Percentiles rank a stretch among this genome's conserved stretches.
These are phyloP conservation scores for Diutina sp. DNA, from an alignment of 1,139 yeast genomes.

Conservation along the genomic window DNA sequence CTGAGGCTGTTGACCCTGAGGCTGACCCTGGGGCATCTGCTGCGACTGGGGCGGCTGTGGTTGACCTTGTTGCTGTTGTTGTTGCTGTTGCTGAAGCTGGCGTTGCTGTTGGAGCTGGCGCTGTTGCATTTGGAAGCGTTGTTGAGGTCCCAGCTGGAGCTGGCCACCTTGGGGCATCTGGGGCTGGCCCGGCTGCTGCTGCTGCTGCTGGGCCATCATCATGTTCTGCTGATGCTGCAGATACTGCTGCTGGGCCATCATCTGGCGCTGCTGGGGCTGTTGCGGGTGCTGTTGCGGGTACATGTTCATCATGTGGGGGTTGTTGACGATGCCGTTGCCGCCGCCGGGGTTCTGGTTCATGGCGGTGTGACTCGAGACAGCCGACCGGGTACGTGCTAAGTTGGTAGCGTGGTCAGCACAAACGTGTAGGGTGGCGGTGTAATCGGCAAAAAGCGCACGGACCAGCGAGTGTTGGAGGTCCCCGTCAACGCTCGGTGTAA, in stretches of 20 bases:
- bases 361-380: background rate
- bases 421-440: no score
- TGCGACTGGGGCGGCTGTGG: constrained; percentile 6
- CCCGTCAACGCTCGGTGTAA: background rate
- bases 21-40: constrained; percentile 6
- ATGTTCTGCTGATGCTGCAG: constrained; percentile 4
- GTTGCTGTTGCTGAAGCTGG: background rate
- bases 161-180: constrained; percentile 14
- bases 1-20: constrained; percentile 9
- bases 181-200: constrained; percentile 2
- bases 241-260: constrained; percentile 5
- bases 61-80: constrained; percentile 6
- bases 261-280: constrained; percentile 5
- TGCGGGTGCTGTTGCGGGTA: constrained; percentile 5
- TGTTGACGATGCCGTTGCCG: constrained; percentile 2
- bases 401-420: no score
- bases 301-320: constrained; percentile 2
- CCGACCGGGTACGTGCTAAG: background rate
- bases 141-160: constrained; percentile 1
- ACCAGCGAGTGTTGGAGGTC: background rate
- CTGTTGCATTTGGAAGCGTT: background rate
- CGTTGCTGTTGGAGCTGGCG: background rate
- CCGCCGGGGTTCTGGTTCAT: constrained; percentile 1
- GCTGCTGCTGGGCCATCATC: constrained; percentile 3
- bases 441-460: no score